Conservation (phyloP, 208 protist genomes). For the Leishmania martiniquensis region DNA sequence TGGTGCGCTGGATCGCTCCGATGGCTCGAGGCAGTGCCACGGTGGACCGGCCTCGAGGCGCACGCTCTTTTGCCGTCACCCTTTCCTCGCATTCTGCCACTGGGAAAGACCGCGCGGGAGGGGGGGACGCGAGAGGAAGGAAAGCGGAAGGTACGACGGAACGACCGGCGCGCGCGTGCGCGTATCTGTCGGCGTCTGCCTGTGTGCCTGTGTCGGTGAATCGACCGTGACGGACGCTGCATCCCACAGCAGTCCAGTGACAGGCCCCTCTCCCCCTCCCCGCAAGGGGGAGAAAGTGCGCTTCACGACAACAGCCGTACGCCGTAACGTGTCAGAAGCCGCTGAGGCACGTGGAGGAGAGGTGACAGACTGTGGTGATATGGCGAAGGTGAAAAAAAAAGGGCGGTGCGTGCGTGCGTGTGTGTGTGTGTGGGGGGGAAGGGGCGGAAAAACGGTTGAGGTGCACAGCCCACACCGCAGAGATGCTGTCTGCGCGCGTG, state of each 20-base stretch:
- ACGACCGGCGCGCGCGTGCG: background rate
- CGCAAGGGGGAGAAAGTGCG: too few relatives aligned
- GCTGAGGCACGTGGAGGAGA: too few relatives aligned
- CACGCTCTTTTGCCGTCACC: background rate
- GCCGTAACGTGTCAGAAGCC: too few relatives aligned
- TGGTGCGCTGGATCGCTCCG: background rate
- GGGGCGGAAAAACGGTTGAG: too few relatives aligned
- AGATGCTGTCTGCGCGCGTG: background rate
- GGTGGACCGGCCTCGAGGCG: background rate
- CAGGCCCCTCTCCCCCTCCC: too few relatives aligned
- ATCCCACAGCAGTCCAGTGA: background rate
- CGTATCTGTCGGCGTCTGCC: background rate
- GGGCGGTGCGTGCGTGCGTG: background rate
- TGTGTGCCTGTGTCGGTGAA: background rate
- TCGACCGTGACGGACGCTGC: background rate
- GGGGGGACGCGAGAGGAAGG: too few relatives aligned
- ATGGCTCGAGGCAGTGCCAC: background rate
- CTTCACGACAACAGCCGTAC: too few relatives aligned
- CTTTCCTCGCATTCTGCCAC: too few relatives aligned
- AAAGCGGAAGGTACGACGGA: too few relatives aligned
- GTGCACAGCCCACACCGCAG: too few relatives aligned
- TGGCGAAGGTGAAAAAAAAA: background rate
- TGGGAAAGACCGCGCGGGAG: too few relatives aligned
- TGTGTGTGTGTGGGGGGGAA: background rate
- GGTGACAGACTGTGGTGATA: too few relatives aligned